These are phyloP conservation scores for Solanum medicagineum DNA, from an alignment of 257 asterid genomes.

Conservation along the genomic window DNA sequence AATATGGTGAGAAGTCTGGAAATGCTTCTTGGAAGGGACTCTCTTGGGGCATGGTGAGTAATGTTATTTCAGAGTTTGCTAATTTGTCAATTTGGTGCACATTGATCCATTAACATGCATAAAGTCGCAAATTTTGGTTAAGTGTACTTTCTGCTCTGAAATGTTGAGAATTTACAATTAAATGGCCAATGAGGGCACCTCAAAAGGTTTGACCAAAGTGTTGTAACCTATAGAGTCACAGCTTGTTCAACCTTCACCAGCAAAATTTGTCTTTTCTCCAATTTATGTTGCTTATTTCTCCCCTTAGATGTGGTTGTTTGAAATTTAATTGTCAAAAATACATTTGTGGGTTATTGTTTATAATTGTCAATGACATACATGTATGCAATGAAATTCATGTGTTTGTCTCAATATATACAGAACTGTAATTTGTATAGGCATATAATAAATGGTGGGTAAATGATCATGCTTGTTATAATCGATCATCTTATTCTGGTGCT, in stretches of 20 bases:
- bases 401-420: neutral
- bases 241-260: neutral
- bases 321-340: neutral
- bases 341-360: neutral
- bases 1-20: slow-evolving; percentile 81
- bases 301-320: neutral
- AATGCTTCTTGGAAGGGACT: slow-evolving; percentile 94
- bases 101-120: neutral
- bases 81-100: neutral
- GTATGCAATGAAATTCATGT: neutral
- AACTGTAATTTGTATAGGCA: neutral
- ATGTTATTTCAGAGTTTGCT: neutral
- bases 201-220: neutral
- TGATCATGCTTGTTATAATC: neutral
- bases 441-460: neutral
- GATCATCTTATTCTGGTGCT: neutral
- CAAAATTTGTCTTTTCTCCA: neutral
- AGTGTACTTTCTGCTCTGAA: neutral
- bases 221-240: neutral
- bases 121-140: neutral
- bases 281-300: neutral
- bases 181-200: neutral
- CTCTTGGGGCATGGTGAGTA: slow-evolving; percentile 96
- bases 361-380: neutral
- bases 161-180: neutral